These are phyloP conservation scores for Globisporangium parvum DNA, from an alignment of 352 stramenopile genomes.

Conservation along the genomic window DNA sequence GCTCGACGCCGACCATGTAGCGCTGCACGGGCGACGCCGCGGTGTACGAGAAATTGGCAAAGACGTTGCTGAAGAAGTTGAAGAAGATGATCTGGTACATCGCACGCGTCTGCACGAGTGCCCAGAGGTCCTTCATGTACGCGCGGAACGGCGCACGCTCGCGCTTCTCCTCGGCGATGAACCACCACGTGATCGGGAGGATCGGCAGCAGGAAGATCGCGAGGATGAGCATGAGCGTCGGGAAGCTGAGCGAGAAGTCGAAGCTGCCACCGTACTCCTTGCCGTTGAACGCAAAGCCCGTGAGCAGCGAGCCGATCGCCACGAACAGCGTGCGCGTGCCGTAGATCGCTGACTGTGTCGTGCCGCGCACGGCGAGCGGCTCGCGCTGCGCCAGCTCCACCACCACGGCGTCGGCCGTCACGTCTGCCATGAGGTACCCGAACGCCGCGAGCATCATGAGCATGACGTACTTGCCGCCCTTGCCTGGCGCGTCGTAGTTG, in stretches of 20 bases:
- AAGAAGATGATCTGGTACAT: too few species aligned
- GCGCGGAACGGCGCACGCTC: too few species aligned
- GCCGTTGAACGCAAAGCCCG: slow-evolving; percentile 46
- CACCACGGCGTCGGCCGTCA: slow-evolving; percentile 42
- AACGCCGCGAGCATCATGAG: slow-evolving; percentile 49
- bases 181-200: too few species aligned
- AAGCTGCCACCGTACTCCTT: slow-evolving; percentile 45
- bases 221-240: too few species aligned
- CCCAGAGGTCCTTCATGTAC: too few species aligned
- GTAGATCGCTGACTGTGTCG: slow-evolving; percentile 53
- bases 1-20: too few species aligned
- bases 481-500: slow-evolving; percentile 27
- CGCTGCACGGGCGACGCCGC: too few species aligned
- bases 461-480: slow-evolving; percentile 40
- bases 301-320: slow-evolving; percentile 32
- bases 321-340: slow-evolving; percentile 35
- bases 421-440: slow-evolving; percentile 47
- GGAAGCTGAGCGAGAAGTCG: slow-evolving; percentile 42
- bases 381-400: slow-evolving; percentile 58
- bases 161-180: too few species aligned
- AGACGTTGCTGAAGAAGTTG: too few species aligned
- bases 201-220: too few species aligned
- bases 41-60: too few species aligned
- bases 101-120: too few species aligned
- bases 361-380: slow-evolving; percentile 37